Evolutionary conservation across 225 moss, liverwort and hornwort genomes (phyloP).

Genomic region (Pleurozium schreberi): DNA sequence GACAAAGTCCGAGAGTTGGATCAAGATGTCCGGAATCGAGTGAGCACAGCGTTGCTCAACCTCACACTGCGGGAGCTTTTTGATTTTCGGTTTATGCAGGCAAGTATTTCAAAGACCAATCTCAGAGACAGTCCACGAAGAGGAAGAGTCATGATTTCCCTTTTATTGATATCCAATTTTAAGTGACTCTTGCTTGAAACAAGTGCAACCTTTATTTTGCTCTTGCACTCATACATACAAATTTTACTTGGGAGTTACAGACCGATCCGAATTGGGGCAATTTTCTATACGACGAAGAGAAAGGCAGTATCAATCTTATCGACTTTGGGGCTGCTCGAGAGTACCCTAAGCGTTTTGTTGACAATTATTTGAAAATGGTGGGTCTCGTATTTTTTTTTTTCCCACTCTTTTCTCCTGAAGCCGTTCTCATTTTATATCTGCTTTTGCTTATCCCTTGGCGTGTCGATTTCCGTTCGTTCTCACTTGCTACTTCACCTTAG

Average conservation of each 20-base stretch:
- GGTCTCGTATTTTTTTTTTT: background rate
- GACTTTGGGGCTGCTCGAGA: constrained; percentile 59
- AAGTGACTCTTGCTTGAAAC: background rate
- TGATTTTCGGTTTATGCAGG: constrained; percentile 77
- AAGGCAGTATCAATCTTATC: constrained; percentile 45
- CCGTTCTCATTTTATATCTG: background rate
- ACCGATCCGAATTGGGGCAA: constrained; percentile 69
- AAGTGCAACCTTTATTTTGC: background rate
- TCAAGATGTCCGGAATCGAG: constrained; percentile 62
- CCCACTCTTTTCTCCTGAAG: background rate
- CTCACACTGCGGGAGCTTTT: constrained; percentile 86
- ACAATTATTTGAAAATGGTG: constrained; percentile 61
- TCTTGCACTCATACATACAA: background rate
- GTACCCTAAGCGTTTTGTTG: constrained; percentile 45
- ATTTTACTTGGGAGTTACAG: constrained; percentile 20
- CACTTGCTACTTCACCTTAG: background rate
- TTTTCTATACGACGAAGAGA: constrained; percentile 49
- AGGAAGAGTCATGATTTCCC: background rate
- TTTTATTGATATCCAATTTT: background rate
- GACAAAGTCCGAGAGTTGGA: constrained; percentile 76
- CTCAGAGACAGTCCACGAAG: background rate
- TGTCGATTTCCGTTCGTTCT: background rate
- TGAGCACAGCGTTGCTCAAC: constrained; percentile 54
- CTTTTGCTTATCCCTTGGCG: background rate
- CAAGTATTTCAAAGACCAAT: constrained; percentile 1